Base-by-base conservation (phyloP, 371 early-diverging fungal genomes). In the Blyttiomyces sp. region DNA sequence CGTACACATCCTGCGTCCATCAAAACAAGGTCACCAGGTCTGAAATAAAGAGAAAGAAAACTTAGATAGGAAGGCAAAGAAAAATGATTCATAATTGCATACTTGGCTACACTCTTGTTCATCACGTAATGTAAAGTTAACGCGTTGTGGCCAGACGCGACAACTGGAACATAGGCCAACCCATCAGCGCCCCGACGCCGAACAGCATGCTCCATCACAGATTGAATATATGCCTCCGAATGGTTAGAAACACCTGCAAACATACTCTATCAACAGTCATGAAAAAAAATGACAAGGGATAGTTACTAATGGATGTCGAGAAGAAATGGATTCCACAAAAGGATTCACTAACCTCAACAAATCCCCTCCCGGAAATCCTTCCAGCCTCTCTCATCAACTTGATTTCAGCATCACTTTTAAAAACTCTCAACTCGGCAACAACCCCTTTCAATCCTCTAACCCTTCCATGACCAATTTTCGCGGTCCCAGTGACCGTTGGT, bases 151-250 rank as follows among this genome's bases (percentile, higher is more conserved):
- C 96, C 96, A 16, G 89, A 84, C 2, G 95, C 96, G 26, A 96
- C 92, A 0, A 98, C 98, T 1, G 98, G 98, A 5, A 98, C 94
- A 74, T 96, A 98, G 4, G 94, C 92, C 31, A 92, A 73, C n/a
- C 85, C 84, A 36, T 77, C 82, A 0, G 88, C 85, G 0, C 90
- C 91, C 34, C 81, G 72, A 75, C 79, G 74, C 49, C 87, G 76
- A 42, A 82, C 82, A 32, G 89, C 83, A 66, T 83, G 89, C 51
- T 93, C 94, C 54, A 93, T 81, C 34, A 83, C 82, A 5, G 89
- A 85, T 64, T 87, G 84, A 33, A 97, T 64, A 44, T 88, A 84
- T 32, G 86, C 83, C 66, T 97, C 96, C 45, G 82, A n/a, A n/a
- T n/a, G n/a, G n/a, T n/a, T n/a, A n/a, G n/a, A n/a, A n/a, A n/a